Evolutionary conservation across 805 yeast genomes (phyloP), one percentile per base, ranked within the genome.

Genomic region (Debaryomyces tyrocola): DNA sequence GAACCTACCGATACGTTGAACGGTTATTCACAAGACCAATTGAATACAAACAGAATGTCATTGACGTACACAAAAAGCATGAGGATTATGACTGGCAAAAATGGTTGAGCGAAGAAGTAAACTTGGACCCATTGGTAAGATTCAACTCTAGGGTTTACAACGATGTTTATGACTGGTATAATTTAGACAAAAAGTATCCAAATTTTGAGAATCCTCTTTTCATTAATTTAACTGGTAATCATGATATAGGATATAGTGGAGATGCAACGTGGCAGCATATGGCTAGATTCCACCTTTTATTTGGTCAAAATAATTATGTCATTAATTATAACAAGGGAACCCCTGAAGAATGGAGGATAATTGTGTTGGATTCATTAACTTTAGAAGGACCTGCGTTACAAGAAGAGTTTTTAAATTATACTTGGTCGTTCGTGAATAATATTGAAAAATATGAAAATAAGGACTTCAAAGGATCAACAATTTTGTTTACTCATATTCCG

Each of bases 191-290:
- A 8, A 34, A 28, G 9, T 43, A 31, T 33, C 74, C 75, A 27
- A 69, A 70, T 53, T 70, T 63, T 17, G 74, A 77, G 31, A 81
- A 80, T 48, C 91, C 89, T 9, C 66, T 87, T 33, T 81, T 92
- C 59, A 78, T 90, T 50, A 94, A 94, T 62, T 70, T 94, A 40
- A 84, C 96, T 1, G 99, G 99, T 1, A 94, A 94, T 63, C 99
- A 94, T 63, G 99, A 94, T 63, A 83, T 92, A 40, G 99, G 99
- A 0, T 92, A 94, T 62, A 80, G 87, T 40, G 98, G 98, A 0
- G 99, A 94, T 65, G 89, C 95, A 35, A 90, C 96, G 0, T 83
- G 84, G 71, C 97, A 89, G 58, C 96, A 95, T 58, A 81, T 90
- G 82, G 80, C 88, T 1, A 74, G 99, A 53, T 94, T 82, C 69